These are phyloP conservation scores for Globisporangium paroecandrum DNA, from an alignment of 352 stramenopile genomes.

Conservation along the genomic window DNA sequence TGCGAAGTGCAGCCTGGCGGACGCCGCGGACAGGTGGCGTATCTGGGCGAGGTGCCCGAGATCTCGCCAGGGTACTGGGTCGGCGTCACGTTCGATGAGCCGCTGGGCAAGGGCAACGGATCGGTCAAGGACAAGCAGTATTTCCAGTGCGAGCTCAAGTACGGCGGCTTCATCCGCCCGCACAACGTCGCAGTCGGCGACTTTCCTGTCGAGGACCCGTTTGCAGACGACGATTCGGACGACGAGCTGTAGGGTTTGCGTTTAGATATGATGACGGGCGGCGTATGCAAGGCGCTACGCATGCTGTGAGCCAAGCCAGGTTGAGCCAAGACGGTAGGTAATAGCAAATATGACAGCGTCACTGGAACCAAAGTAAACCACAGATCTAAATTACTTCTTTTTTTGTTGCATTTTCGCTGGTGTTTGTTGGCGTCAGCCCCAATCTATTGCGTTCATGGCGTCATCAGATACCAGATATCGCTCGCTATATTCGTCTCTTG, in stretches of 20 bases:
- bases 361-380: slow-evolving; percentile 13
- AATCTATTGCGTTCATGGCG: slow-evolving; percentile 10
- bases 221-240: slow-evolving; percentile 60
- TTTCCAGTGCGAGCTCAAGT: slow-evolving; percentile 91
- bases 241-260: slow-evolving; percentile 67
- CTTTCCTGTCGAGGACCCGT: slow-evolving; percentile 87
- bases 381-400: slow-evolving; percentile 53
- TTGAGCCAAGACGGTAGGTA: no score
- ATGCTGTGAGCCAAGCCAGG: background rate
- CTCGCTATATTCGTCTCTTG: background rate
- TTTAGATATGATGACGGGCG: background rate
- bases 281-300: background rate
- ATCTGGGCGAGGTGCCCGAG: slow-evolving; percentile 90
- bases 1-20: slow-evolving; percentile 96
- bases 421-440: slow-evolving; percentile 6
- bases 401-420: slow-evolving; percentile 24
- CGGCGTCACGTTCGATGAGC: slow-evolving; percentile 97
- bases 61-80: slow-evolving; percentile 92
- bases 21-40: slow-evolving; percentile 91
- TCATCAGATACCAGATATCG: background rate
- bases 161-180: slow-evolving; percentile 93
- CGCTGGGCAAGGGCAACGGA: slow-evolving; percentile 91
- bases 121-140: slow-evolving; percentile 89
- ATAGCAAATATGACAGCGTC: background rate
- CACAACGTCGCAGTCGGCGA: slow-evolving; percentile 93